Evolutionary conservation across 2,329 filamentous ascomycete species (phyloP), one percentile per base, ranked within the genome.

Genomic region (Magnaporthiopsis poae): DNA sequence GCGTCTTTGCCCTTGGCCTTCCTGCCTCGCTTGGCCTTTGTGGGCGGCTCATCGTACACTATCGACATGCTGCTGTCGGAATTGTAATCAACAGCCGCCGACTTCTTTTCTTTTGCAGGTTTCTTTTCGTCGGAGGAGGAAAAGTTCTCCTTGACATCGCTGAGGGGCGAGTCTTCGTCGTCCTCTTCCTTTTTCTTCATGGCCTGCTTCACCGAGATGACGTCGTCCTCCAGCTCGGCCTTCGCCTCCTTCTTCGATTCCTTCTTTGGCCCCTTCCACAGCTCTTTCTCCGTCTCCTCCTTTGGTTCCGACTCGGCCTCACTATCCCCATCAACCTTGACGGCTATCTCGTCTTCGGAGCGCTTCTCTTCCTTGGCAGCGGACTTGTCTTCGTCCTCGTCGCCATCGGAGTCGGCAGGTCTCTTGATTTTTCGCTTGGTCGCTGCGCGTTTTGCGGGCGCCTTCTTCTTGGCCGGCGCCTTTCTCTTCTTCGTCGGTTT

Each of bases 11-110:
- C 29, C 59, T 70, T 71, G 33, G 62, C 67, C 65, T 71, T 71
- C 33, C 67, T 67, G 21, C 62, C 82, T 80, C 29, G 81, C 29
- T 71, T 68, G 5, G 46, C 18, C 46, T 56, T 56, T 56, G 46
- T 25, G 21, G 70, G 85, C 2, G 81, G 81, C 69, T 94, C 90
- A 73, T 96, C 93, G 60, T 95, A 79, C n/a, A 96, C 82, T 4
- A 86, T 83, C 0, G 90, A 94, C 76, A 92, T 79, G 66, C 90
- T 88, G 72, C 83, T 88, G 62, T 88, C 84, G 33, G 64, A 65
- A 0, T 69, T 70, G 35, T 66, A 31, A n/a, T 65, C 59, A 27
- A 52, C 64, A 15, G 33, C 39, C 5, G 36, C 63, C 60, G 65
- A 63, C n/a, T 66, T 70, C 61, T 11, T 39, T 39, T 59, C 67